phyloP scores from a whole-genome alignment of 805 yeast species.

The Candida bentonensis region DNA sequence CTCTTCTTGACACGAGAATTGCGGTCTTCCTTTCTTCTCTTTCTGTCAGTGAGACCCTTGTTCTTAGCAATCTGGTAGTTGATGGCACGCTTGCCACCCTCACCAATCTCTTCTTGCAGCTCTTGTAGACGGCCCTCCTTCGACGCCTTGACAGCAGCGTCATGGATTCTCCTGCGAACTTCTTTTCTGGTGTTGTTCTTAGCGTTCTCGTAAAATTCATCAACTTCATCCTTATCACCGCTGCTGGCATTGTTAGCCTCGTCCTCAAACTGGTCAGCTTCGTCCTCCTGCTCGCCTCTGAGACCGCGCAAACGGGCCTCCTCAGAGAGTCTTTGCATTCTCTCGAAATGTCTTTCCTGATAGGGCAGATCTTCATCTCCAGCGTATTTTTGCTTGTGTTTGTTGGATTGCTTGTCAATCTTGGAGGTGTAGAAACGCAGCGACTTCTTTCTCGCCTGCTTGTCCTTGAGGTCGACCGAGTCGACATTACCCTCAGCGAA shows the following conservation, averaged over 20 bases:
- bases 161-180: conserved; percentile 50
- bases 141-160: conserved; percentile 60
- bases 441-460: conserved; percentile 61
- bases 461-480: conserved; percentile 77
- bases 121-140: conserved; percentile 75
- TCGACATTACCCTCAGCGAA: conserved; percentile 57
- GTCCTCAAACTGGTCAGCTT: conserved; percentile 13
- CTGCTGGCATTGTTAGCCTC: conserved; percentile 7
- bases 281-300: conserved; percentile 22
- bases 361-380: conserved; percentile 93
- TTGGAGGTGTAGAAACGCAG: conserved; percentile 94
- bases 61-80: conserved; percentile 91
- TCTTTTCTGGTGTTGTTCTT: conserved; percentile 35
- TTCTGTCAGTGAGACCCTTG: conserved; percentile 86
- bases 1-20: conserved; percentile 97
- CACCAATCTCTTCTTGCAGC: conserved; percentile 49
- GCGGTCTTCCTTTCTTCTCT: conserved; percentile 76
- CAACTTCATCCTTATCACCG: conserved; percentile 22
- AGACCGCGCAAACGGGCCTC: conserved; percentile 81
- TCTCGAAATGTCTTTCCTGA: conserved; percentile 75
- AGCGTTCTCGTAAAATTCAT: conserved; percentile 44
- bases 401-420: conserved; percentile 65
- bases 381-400: conserved; percentile 41
- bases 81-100: conserved; percentile 84
- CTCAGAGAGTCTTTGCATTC: conserved; percentile 74